Evolutionary conservation across 1,284 basidiomycete species (phyloP).

Genomic region (Pseudozyma tsukubaensis): DNA sequence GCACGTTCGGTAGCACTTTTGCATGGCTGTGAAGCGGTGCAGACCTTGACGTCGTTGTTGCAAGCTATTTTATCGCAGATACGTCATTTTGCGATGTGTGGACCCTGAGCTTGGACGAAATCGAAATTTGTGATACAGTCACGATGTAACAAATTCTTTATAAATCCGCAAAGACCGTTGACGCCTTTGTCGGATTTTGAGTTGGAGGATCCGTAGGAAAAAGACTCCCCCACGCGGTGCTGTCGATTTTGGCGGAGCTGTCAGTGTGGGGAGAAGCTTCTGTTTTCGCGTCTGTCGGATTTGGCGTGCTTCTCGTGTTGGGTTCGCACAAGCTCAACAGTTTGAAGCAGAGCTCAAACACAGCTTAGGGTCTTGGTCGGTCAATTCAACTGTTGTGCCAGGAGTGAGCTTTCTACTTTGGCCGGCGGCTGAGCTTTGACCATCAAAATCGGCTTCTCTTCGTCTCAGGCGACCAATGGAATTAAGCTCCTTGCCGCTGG

Average conservation of each 20-base stretch:
- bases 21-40: neutral
- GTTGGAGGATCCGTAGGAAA: neutral
- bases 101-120: neutral
- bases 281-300: neutral
- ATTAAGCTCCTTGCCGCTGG: too few species aligned
- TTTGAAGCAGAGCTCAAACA: too few species aligned
- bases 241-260: neutral
- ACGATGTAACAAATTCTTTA: neutral
- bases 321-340: too few species aligned
- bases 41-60: neutral
- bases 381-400: too few species aligned
- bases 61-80: neutral
- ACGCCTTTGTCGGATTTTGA: slow-evolving; percentile 1
- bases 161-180: slow-evolving; percentile 1
- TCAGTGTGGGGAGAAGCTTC: neutral
- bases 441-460: too few species aligned
- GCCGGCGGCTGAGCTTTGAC: too few species aligned
- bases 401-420: too few species aligned
- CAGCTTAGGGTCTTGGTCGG: too few species aligned
- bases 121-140: neutral
- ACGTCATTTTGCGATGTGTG: neutral
- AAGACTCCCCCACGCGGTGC: neutral
- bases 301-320: too few species aligned
- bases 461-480: too few species aligned
- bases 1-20: too few species aligned